A percentile compares a stretch with the other conserved stretches of the same genome.
Conservation (phyloP, 495 filamentous ascomycete genomes). For the Trichocladium antarcticum region DNA sequence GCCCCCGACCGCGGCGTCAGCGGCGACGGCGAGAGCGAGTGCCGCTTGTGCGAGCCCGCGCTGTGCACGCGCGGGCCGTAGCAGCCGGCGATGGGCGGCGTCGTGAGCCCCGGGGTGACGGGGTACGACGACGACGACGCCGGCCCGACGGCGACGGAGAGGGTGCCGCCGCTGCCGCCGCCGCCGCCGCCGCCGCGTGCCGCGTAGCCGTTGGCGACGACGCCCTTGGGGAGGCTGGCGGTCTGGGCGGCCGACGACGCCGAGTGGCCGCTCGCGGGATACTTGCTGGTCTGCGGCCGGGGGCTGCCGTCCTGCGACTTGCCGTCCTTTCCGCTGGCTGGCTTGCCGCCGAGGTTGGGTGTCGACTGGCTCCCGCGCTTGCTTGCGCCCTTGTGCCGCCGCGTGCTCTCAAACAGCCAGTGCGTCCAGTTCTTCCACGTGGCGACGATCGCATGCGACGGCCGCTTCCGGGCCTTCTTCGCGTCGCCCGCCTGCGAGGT, state of each 20-base stretch:
- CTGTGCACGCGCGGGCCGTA: constrained; percentile 38
- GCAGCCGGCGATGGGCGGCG: constrained; percentile 37
- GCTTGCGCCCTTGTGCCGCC: constrained; percentile 29
- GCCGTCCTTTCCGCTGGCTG: constrained; percentile 30
- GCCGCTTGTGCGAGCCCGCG: constrained; percentile 53
- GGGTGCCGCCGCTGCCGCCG: not conserved
- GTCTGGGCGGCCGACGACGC: constrained; percentile 11
- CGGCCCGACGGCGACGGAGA: not conserved
- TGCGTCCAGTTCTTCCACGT: constrained; percentile 62
- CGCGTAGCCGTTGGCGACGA: constrained; percentile 29
- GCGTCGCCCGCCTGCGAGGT: constrained; percentile 18
- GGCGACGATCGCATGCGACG: constrained; percentile 44
- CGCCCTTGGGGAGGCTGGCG: constrained; percentile 26
- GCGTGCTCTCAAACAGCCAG: constrained; percentile 42
- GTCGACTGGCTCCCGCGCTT: constrained; percentile 45
- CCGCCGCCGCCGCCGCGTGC: not conserved
- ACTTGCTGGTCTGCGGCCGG: constrained; percentile 45
- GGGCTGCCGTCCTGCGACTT: constrained; percentile 40
- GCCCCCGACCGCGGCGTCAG: constrained; percentile 80
- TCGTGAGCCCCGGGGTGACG: constrained; percentile 21
- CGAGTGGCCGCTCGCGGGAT: constrained; percentile 23
- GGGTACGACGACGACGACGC: constrained; percentile 8
- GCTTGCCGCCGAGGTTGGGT: constrained; percentile 39
- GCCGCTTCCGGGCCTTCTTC: constrained; percentile 37
- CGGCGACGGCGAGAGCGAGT: constrained; percentile 81